Evolutionary conservation across 106 monocot genomes (phyloP), one percentile per base, ranked within the genome.

Genomic region (Chionographis japonica): DNA sequence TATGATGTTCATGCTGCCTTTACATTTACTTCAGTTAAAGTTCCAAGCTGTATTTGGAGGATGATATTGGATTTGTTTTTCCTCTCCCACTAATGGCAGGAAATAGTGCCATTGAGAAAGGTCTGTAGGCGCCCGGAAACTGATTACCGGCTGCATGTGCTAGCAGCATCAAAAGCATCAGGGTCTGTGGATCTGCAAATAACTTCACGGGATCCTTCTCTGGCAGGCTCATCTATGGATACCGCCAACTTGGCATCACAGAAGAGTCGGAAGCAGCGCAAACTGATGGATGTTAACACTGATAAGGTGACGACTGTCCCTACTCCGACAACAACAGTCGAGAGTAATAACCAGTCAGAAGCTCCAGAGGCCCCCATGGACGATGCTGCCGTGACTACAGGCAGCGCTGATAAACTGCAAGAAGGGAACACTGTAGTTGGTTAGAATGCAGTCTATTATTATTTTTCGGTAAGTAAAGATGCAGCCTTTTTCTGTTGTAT

Each of bases 51-150:
- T 10, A 46, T 46, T 6, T 27, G 9, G 46, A 6, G 46, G 46
- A 10, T 46, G 9, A 46, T 46, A 5, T 46, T 46, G 46, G 46
- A 10, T 46, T 46, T 46, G 9, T 46, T 46, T 46, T 46, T 5
- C 46, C 9, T 46, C 46, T 46, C 46, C 46, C 46, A 46, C 5
- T 46, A 46, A 46, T 39, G 27, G 15, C 74, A 89, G 89, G 89
- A 89, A 80, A 89, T 89, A 68, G 89, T 89, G 0, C 79, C 89
- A 57, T 57, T 89, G 38, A 74, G 83, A 58, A 89, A 89, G 71
- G 77, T 89, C 4, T 89, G 89, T 27, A 68, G 89, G 59, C 79
- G 85, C 0, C 89, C 89, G 37, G 89, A 85, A 74, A 80, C 82
- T 15, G 85, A 85, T 52, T 79, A 82, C 52, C 69, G 85, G 36